These are phyloP conservation scores for Cucurbita ficifolia DNA, from an alignment of 306 rosid genomes.

Conservation along the genomic window DNA sequence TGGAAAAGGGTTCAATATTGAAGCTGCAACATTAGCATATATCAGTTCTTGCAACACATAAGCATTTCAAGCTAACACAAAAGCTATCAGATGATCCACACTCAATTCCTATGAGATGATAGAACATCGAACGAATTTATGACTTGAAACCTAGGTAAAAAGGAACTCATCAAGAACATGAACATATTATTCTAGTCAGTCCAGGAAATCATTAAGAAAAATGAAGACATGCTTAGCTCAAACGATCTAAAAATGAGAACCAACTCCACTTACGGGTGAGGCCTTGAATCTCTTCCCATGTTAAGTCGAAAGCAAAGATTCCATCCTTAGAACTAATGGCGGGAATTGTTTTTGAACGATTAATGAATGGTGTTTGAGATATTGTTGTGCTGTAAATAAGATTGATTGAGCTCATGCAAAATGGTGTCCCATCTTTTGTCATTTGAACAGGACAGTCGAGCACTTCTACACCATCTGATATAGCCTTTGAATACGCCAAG, in stretches of 20 bases:
- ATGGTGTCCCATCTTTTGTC: conserved; percentile 58
- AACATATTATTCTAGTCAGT: not conserved
- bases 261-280: conserved; percentile 49
- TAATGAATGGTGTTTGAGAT: conserved; percentile 31
- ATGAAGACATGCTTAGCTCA: not conserved
- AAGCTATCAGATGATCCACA: not conserved
- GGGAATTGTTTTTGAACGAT: conserved; percentile 20
- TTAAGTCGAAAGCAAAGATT: conserved; percentile 55
- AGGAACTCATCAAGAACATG: not conserved
- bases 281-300: conserved; percentile 43
- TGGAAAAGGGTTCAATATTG: conserved; percentile 32
- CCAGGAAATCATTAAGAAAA: not conserved
- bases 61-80: not conserved
- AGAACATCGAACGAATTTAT: not conserved
- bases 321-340: conserved; percentile 38
- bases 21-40: conserved; percentile 35
- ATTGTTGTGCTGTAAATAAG: conserved; percentile 54
- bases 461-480: conserved; percentile 60
- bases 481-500: conserved; percentile 45
- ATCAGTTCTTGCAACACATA: not conserved
- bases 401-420: conserved; percentile 61
- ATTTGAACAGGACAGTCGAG: conserved; percentile 87
- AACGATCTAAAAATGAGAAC: conserved; percentile 4
- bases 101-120: not conserved
- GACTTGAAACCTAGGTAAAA: not conserved